phyloP scores from a whole-genome alignment of 345 rosid species.

The Gossypium stocksii region DNA sequence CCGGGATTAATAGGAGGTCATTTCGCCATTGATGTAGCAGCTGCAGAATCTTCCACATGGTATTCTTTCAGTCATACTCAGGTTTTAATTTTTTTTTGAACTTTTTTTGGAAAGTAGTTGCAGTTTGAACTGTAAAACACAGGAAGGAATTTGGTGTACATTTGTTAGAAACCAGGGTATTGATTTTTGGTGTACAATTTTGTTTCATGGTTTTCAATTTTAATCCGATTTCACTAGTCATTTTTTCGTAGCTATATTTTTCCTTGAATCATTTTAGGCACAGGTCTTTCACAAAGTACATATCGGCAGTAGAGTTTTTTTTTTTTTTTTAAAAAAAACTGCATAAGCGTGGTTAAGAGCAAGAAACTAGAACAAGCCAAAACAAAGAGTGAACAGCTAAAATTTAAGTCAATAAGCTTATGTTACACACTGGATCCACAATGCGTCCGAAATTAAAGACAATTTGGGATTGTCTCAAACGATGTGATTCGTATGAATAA shows the following conservation, averaged over 20 bases:
- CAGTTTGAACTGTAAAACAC: slow-evolving; percentile 20
- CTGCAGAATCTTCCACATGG: slow-evolving; percentile 40
- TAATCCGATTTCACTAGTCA: background rate
- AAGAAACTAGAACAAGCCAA: no score
- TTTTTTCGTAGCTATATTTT: background rate
- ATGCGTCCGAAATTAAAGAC: no score
- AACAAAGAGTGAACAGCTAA: no score
- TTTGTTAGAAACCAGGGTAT: slow-evolving; percentile 27
- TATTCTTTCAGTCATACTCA: slow-evolving; percentile 32
- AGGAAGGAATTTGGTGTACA: slow-evolving; percentile 22
- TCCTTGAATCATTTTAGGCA: background rate
- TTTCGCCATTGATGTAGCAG: slow-evolving; percentile 43
- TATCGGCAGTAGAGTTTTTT: no score
- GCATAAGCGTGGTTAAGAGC: no score
- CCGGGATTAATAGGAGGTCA: slow-evolving; percentile 29
- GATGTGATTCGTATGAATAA: no score
- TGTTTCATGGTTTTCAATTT: background rate
- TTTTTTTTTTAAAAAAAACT: no score
- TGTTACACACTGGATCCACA: no score
- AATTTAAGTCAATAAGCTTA: no score
- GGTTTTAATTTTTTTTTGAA: slow-evolving; percentile 9
- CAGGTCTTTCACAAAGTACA: background rate
- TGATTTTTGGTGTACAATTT: slow-evolving; percentile 19
- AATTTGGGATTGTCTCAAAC: no score
- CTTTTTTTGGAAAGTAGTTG: slow-evolving; percentile 31